Evolutionary conservation across 2,329 filamentous ascomycete species (phyloP), one percentile per base, ranked within the genome.

Genomic region (Verticillium zaregamsianum): DNA sequence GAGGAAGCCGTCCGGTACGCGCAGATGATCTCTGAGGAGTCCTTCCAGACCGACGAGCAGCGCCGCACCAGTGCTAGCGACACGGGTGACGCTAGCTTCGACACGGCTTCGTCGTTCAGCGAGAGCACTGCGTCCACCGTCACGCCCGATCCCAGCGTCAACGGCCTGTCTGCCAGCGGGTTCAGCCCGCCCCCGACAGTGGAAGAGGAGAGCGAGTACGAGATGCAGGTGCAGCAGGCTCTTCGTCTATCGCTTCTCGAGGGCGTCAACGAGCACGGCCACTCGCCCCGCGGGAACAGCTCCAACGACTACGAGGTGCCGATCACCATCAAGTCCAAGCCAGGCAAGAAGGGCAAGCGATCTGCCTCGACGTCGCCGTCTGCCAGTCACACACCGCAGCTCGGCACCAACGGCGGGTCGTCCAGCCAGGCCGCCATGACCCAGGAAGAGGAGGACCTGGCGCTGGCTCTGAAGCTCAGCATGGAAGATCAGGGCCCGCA

Each of bases 1-100:
- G 86, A 89, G 67, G 87, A 90, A 68, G 84, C 86, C 20, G 65
- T 90, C 23, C 80, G 77, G 37, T 90, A 90, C 67, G 87, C 86
- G 0, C 84, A 87, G 70, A 86, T 90, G 79, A 77, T 90, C 7
- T 90, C 87, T 0, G 80, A 86, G 64, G 87, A 90, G 69, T 75
- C 83, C 0, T 86, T 83, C 62, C 72, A 79, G 40, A 68, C 76
- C n/a, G 85, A 89, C 32, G 82, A 87, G 72, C 80, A 83, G 67
- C 81, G 81, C 5, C 81, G 85, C 6, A 75, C 76, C 33, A 84
- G 81, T 64, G 80, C 74, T 56, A 81, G 77, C 63, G 80, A 82
- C 63, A 77, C 77, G 4, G 79, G 82, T 58, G 82, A 85, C 49
- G 74, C 70, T 35, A 74, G 79, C 58, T 73, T 79, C 49, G 79